Evolutionary conservation across 495 filamentous ascomycete species (phyloP).

Genomic region (Umbilicaria muhlenbergii): DNA sequence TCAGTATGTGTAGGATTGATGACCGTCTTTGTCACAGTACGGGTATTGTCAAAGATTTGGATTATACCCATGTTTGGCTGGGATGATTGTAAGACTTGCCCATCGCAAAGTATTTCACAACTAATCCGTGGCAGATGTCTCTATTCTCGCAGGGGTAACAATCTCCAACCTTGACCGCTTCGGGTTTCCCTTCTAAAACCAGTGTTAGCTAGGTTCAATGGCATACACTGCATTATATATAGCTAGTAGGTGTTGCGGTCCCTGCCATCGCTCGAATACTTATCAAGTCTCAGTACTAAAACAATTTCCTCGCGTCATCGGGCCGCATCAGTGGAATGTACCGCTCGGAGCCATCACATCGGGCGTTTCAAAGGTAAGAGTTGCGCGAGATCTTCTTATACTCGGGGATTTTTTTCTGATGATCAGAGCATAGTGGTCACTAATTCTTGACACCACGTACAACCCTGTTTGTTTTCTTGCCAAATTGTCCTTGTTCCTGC

Average conservation of each 20-base stretch:
- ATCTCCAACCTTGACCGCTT: neutral
- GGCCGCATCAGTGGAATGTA: conserved; percentile 9
- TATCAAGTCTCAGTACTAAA: neutral
- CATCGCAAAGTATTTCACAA: neutral
- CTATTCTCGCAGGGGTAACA: conserved; percentile 5
- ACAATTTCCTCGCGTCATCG: conserved; percentile 1
- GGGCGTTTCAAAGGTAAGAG: conserved; percentile 1
- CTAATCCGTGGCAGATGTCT: neutral
- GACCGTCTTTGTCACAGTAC: conserved; percentile 1
- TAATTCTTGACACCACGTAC: conserved; percentile 5
- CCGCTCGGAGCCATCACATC: neutral
- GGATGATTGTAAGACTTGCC: conserved; percentile 5
- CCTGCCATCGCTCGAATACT: too few relatives aligned
- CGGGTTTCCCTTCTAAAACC: neutral
- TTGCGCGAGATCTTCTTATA: too few relatives aligned
- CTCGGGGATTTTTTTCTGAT: too few relatives aligned
- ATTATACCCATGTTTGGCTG: conserved; percentile 2
- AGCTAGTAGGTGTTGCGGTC: conserved; percentile 1
- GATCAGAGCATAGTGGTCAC: too few relatives aligned
- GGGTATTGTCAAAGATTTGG: conserved; percentile 7
- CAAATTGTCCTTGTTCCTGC: conserved; percentile 10
- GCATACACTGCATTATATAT: conserved; percentile 5
- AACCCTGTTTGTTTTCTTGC: conserved; percentile 9
- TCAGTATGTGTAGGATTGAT: conserved; percentile 3
- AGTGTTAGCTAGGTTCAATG: conserved; percentile 4